These are phyloP conservation scores for Stropharia rugosoannulata DNA, from an alignment of 768 basidiomycete genomes.

Conservation along the genomic window DNA sequence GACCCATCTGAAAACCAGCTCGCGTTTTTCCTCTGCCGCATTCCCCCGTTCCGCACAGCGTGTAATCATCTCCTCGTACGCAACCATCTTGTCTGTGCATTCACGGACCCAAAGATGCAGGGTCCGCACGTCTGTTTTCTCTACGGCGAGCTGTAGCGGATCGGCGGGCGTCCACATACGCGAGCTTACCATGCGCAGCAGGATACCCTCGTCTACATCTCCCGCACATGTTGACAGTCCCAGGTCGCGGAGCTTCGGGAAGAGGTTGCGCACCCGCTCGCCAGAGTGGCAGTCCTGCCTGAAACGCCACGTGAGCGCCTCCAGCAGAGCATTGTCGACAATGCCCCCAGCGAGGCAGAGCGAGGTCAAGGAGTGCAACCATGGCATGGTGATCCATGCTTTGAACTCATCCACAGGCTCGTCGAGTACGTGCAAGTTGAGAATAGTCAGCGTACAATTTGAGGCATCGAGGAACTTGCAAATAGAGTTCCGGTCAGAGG, in stretches of 20 bases:
- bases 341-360: constrained; percentile 6
- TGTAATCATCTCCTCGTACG: constrained; percentile 8
- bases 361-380: background rate
- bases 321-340: constrained; percentile 7
- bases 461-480: background rate
- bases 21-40: background rate
- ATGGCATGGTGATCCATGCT: constrained; percentile 4
- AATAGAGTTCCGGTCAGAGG: background rate
- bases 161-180: constrained; percentile 12
- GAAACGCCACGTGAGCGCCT: constrained; percentile 4
- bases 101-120: constrained; percentile 5
- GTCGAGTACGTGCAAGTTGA: background rate
- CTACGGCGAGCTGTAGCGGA: background rate
- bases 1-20: too few relatives aligned
- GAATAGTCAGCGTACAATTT: background rate
- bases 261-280: background rate
- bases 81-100: constrained; percentile 1
- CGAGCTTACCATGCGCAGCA: constrained; percentile 17
- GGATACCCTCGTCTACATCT: constrained; percentile 5
- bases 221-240: constrained; percentile 1
- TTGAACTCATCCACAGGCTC: background rate
- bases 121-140: constrained; percentile 1
- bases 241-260: constrained; percentile 11
- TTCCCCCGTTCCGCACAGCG: background rate
- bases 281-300: background rate